A percentile compares a stretch with the other conserved stretches of the same genome.
These are phyloP conservation scores for Lactarius psammicola DNA, from an alignment of 768 basidiomycete species.

Conservation along the genomic window DNA sequence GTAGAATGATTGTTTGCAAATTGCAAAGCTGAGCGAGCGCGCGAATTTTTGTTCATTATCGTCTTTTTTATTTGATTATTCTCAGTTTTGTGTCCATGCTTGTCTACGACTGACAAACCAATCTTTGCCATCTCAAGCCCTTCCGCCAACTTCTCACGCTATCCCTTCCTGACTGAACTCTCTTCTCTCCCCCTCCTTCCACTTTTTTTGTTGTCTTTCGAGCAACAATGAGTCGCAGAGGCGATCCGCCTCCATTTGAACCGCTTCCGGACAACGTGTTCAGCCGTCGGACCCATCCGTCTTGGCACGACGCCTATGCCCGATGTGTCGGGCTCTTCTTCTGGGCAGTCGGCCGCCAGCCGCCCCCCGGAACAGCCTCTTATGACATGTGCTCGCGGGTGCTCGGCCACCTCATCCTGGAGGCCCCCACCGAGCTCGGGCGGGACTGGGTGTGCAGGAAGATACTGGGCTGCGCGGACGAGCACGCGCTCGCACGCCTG, in stretches of 20 bases:
- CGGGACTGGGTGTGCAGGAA: conserved; percentile 25
- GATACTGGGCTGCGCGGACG: conserved; percentile 23
- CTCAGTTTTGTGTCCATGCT: conserved; percentile 9
- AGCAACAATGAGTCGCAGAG: conserved; percentile 12
- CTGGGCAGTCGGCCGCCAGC: conserved; percentile 25
- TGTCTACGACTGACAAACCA: background rate
- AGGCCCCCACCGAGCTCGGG: conserved; percentile 21
- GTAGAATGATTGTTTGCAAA: background rate
- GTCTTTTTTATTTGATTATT: background rate
- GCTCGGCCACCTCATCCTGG: conserved; percentile 23
- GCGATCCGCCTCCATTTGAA: conserved; percentile 15
- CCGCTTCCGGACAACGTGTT: conserved; percentile 23
- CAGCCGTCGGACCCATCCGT: conserved; percentile 8
- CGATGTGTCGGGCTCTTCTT: conserved; percentile 22
- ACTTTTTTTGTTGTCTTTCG: too few relatives aligned
- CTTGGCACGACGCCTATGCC: conserved; percentile 24
- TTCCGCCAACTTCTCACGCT: background rate
- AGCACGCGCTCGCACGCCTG: conserved; percentile 22
- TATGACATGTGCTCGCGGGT: conserved; percentile 27
- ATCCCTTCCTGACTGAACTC: background rate
- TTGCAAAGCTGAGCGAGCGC: background rate
- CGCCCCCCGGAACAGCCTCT: conserved; percentile 10
- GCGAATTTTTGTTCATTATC: background rate
- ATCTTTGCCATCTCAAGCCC: background rate
- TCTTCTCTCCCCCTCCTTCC: background rate